Evolutionary conservation across 768 basidiomycete genomes (phyloP).

Genomic region (Russula foetens): DNA sequence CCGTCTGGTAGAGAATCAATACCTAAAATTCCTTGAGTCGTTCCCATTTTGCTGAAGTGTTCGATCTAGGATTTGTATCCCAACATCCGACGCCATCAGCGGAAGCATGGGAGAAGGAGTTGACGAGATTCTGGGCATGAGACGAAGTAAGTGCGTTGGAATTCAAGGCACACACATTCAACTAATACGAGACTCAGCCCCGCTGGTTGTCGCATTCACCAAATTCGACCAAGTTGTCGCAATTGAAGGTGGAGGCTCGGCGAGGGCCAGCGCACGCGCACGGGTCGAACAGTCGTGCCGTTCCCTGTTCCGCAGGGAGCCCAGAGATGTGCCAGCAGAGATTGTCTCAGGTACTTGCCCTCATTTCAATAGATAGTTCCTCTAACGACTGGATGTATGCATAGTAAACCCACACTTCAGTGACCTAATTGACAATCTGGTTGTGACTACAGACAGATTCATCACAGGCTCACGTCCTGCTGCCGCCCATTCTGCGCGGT

Average conservation of each 20-base stretch:
- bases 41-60: not conserved
- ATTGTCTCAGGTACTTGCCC: not conserved
- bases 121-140: not conserved
- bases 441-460: not conserved
- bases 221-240: not conserved
- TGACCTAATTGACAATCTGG: not conserved
- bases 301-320: not conserved
- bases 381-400: not conserved
- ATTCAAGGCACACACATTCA: no score
- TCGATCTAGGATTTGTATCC: constrained; percentile 1
- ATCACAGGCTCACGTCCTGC: not conserved
- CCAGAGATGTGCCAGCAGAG: constrained; percentile 4
- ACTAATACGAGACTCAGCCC: not conserved
- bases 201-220: not conserved
- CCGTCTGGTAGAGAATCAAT: not conserved
- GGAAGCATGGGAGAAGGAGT: not conserved
- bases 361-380: not conserved
- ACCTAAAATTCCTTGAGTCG: not conserved
- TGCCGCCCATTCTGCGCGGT: not conserved
- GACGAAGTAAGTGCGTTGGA: not conserved
- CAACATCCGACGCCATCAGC: not conserved
- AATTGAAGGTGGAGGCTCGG: not conserved
- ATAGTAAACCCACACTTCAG: not conserved
- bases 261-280: not conserved
- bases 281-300: not conserved